Percentiles rank a stretch among this genome's conserved stretches.
These are phyloP conservation scores for Phytophthora constricta DNA, from an alignment of 352 stramenopile genomes.

Conservation along the genomic window DNA sequence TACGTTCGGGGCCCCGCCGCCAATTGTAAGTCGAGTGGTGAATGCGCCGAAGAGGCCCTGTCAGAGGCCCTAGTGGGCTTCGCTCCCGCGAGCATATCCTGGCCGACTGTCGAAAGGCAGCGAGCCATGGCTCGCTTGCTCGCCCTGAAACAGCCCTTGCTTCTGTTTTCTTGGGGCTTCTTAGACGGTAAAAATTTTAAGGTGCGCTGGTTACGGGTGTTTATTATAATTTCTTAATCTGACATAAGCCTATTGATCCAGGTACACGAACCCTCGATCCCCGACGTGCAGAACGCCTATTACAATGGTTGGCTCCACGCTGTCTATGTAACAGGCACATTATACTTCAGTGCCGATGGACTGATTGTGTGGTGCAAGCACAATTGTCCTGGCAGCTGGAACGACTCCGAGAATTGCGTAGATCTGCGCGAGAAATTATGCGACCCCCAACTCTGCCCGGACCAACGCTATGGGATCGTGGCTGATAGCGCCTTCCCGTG, in stretches of 20 bases:
- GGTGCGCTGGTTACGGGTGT: not conserved
- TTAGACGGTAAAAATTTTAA: not conserved
- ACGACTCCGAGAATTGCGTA: slow-evolving; percentile 14
- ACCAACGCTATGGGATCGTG: slow-evolving; percentile 1
- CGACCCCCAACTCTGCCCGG: not conserved
- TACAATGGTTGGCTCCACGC: slow-evolving; percentile 30
- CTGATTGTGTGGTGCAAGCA: slow-evolving; percentile 21
- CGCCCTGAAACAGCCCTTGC: not conserved
- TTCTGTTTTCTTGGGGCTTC: not conserved
- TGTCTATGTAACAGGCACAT: slow-evolving; percentile 17
- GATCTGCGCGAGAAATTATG: not conserved
- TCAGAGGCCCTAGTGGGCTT: not conserved
- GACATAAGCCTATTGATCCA: not conserved
- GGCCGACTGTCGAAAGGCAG: too few relatives aligned
- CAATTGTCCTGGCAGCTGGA: slow-evolving; percentile 24
- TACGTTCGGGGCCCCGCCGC: not conserved
- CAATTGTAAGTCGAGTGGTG: not conserved
- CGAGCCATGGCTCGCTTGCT: not conserved
- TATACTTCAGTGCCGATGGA: slow-evolving; percentile 18
- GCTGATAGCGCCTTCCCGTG: slow-evolving; percentile 9
- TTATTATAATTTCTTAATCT: not conserved
- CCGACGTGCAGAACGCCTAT: slow-evolving; percentile 11
- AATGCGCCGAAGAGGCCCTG: not conserved
- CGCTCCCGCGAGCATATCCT: too few relatives aligned
- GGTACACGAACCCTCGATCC: not conserved